A percentile compares a stretch with the other conserved stretches of the same genome.
Conservation (phyloP, 768 basidiomycete genomes). For the Tephrocybe sp. region DNA sequence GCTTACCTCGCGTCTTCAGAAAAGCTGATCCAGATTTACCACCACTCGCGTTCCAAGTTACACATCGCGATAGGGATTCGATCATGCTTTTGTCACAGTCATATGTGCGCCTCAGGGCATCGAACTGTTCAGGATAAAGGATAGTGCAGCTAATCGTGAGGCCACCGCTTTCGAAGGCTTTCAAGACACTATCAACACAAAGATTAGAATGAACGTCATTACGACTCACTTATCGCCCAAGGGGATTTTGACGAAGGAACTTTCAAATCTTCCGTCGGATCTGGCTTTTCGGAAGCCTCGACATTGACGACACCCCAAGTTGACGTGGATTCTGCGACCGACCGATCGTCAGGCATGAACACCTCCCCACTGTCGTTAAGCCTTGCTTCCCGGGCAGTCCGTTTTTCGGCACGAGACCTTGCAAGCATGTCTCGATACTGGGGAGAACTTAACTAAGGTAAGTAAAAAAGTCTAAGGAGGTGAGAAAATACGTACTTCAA, state of each 20-base stretch:
- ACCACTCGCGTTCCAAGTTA: conserved; percentile 94
- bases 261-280: conserved; percentile 75
- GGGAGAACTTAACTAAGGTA: conserved; percentile 52
- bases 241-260: conserved; percentile 77
- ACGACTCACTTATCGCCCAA: conserved; percentile 72
- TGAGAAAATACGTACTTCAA: conserved; percentile 59
- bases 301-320: conserved; percentile 93
- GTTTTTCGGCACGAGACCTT: conserved; percentile 76
- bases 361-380: conserved; percentile 68
- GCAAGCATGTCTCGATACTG: conserved; percentile 79
- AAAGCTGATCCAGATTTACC: conserved; percentile 98
- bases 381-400: conserved; percentile 56
- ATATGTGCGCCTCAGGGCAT: conserved; percentile 87
- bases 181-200: conserved; percentile 5
- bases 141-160: conserved; percentile 91
- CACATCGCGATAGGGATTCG: conserved; percentile 88
- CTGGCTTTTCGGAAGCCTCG: conserved; percentile 59
- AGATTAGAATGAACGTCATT: background rate
- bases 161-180: conserved; percentile 89
- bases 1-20: conserved; percentile 85
- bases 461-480: conserved; percentile 1
- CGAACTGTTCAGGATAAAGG: conserved; percentile 96
- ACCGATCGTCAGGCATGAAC: conserved; percentile 91
- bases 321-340: conserved; percentile 78
- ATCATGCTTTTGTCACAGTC: conserved; percentile 94